Evolutionary conservation across 768 basidiomycete genomes (phyloP).

Genomic region (Peribolospora baueri): DNA sequence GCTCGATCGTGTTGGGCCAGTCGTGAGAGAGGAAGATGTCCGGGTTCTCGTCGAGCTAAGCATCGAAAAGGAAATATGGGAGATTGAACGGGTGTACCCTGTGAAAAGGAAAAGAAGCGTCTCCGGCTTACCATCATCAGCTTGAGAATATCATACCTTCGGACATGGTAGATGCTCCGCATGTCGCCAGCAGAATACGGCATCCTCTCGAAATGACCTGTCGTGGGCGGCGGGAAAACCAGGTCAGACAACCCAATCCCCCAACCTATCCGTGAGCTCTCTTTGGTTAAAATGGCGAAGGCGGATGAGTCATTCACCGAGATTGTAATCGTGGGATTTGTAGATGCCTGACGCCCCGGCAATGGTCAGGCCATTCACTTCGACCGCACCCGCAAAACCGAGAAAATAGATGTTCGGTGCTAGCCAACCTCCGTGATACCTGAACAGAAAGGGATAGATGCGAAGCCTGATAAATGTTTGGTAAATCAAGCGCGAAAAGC

Average conservation of each 20-base stretch:
- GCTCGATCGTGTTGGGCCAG: slow-evolving; percentile 73
- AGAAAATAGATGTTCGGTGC: slow-evolving; percentile 93
- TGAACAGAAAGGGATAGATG: slow-evolving; percentile 15
- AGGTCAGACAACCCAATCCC: too few species aligned
- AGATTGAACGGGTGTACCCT: slow-evolving; percentile 10
- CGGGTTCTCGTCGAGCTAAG: slow-evolving; percentile 15
- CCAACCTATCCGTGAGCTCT: too few species aligned
- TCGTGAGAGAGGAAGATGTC: slow-evolving; percentile 83
- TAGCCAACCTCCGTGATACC: slow-evolving; percentile 90
- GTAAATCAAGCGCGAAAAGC: not conserved
- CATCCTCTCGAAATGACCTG: slow-evolving; percentile 48
- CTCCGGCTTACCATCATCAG: slow-evolving; percentile 29
- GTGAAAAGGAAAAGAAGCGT: not conserved
- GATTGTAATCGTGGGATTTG: slow-evolving; percentile 45
- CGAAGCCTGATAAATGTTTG: not conserved
- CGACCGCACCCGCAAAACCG: slow-evolving; percentile 67
- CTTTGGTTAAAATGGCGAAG: not conserved
- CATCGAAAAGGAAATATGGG: not conserved
- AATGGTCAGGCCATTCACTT: slow-evolving; percentile 66
- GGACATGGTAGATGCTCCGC: slow-evolving; percentile 70
- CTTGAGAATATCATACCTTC: slow-evolving; percentile 58
- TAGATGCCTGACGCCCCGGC: slow-evolving; percentile 84
- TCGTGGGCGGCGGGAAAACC: not conserved
- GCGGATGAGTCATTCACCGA: slow-evolving; percentile 23
- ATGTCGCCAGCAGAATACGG: slow-evolving; percentile 53